Evolutionary conservation across 106 monocot genomes (phyloP).

Genomic region (Dendrobium huoshanense): DNA sequence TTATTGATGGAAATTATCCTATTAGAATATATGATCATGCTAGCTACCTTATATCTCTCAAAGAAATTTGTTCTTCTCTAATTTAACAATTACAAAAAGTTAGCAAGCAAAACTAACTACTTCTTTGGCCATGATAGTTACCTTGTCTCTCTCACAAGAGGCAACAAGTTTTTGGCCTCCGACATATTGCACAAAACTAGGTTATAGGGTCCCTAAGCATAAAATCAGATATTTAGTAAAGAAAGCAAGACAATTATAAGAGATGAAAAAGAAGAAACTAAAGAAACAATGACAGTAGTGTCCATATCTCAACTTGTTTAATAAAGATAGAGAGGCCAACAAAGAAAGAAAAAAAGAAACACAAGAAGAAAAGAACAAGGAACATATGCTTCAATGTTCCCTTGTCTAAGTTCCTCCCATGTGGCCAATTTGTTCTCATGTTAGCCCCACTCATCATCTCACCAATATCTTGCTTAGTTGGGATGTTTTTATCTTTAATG

Average conservation of each 20-base stretch:
- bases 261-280: not conserved
- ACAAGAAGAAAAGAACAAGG: not conserved
- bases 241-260: not conserved
- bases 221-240: not conserved
- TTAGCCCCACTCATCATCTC: not conserved
- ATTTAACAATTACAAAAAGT: no score
- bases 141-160: not conserved
- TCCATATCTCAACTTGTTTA: not conserved
- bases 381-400: not conserved
- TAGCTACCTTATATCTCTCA: no score
- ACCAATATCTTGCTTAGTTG: not conserved
- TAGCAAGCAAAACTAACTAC: not conserved
- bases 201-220: not conserved
- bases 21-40: no score
- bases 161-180: not conserved
- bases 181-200: not conserved
- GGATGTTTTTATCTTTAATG: not conserved
- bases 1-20: no score
- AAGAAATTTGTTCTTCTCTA: no score
- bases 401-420: not conserved
- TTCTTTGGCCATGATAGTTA: not conserved
- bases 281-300: not conserved
- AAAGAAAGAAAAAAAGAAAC: not conserved
- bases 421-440: not conserved
- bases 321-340: not conserved